phyloP scores from a whole-genome alignment of 345 rosid species.

The Hibiscus trionum region DNA sequence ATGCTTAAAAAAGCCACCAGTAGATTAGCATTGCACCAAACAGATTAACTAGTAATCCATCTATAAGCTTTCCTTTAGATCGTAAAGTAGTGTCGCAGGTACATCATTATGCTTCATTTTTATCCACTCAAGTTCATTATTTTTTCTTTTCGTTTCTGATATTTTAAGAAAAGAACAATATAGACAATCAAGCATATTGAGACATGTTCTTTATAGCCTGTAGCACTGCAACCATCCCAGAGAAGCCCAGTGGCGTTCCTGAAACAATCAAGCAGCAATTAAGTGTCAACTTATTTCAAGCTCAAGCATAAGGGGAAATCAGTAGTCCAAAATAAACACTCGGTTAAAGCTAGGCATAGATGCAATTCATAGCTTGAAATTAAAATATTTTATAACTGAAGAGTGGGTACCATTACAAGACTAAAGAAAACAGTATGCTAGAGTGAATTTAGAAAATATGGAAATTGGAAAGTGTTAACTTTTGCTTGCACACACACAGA shows the following conservation, averaged over 20 bases:
- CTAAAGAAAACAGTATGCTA: background rate
- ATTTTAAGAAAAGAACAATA: background rate
- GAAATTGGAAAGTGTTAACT: background rate
- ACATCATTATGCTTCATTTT: background rate
- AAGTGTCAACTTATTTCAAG: slow-evolving; percentile 8
- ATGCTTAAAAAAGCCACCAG: background rate
- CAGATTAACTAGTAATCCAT: background rate
- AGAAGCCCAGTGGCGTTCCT: slow-evolving; percentile 82
- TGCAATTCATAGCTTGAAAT: background rate
- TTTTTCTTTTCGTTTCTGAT: background rate
- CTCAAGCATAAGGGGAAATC: background rate
- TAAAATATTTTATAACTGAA: background rate
- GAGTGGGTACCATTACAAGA: background rate
- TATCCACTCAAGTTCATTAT: background rate
- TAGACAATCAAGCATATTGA: slow-evolving; percentile 56
- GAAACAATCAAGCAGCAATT: slow-evolving; percentile 10
- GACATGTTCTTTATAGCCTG: slow-evolving; percentile 65
- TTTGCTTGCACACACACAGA: background rate
- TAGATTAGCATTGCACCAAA: background rate
- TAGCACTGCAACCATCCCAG: slow-evolving; percentile 43
- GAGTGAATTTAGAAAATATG: background rate
- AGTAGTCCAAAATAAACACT: background rate
- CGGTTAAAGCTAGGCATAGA: background rate
- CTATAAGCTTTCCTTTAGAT: background rate
- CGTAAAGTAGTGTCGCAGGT: background rate